Evolutionary conservation across 1,139 yeast species (phyloP).

Genomic region (Debaryomyces sp.): DNA sequence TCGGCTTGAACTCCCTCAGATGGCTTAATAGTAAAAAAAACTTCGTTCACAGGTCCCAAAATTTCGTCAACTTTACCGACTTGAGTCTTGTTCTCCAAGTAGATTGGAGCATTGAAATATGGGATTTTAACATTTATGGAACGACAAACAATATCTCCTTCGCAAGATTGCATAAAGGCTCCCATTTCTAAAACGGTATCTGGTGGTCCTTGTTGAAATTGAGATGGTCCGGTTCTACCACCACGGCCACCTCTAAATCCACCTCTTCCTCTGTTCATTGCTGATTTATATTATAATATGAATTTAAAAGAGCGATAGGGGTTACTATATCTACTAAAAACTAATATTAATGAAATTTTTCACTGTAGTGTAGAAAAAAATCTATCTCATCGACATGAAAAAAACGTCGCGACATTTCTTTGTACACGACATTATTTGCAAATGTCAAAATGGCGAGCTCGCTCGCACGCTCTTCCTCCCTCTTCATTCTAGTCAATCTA

Average conservation of each 20-base stretch:
- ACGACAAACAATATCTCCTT: slow-evolving; percentile 96
- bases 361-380: slow-evolving; percentile 14
- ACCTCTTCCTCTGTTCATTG: slow-evolving; percentile 68
- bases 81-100: slow-evolving; percentile 90
- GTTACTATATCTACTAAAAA: slow-evolving; percentile 3
- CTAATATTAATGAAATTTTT: slow-evolving; percentile 16
- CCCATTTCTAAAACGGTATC: slow-evolving; percentile 96
- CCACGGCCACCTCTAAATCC: slow-evolving; percentile 73
- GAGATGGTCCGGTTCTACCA: slow-evolving; percentile 56
- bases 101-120: slow-evolving; percentile 98
- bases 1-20: slow-evolving; percentile 94
- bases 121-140: slow-evolving; percentile 94
- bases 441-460: slow-evolving; percentile 3
- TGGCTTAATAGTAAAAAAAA: slow-evolving; percentile 93
- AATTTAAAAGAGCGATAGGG: slow-evolving; percentile 3
- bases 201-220: slow-evolving; percentile 84
- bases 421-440: neutral
- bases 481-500: neutral
- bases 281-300: slow-evolving; percentile 8
- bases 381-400: slow-evolving; percentile 17
- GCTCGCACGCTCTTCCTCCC: no score
- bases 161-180: slow-evolving; percentile 86
- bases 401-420: slow-evolving; percentile 9
- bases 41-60: slow-evolving; percentile 96
- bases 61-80: slow-evolving; percentile 98